A percentile compares a stretch with the other conserved stretches of the same genome.
phyloP scores from a whole-genome alignment of 140 eudicot species.

The Ambrosia hybrid region DNA sequence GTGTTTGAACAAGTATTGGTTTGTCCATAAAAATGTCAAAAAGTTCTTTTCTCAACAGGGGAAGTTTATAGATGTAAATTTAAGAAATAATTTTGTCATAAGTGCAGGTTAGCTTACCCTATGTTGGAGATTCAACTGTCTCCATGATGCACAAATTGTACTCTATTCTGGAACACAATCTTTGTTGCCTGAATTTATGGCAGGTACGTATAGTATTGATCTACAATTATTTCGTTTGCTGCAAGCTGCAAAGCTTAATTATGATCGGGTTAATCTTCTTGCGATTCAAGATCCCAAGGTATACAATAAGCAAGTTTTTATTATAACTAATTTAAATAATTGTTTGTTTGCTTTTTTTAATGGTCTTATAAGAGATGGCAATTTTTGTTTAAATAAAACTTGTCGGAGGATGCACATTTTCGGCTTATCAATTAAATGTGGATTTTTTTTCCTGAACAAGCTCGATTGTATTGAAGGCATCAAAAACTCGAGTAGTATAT shows the following conservation, averaged over 20 bases:
- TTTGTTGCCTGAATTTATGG: too few species aligned
- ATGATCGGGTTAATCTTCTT: conserved; percentile 97
- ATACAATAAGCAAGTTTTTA: conserved; percentile 18
- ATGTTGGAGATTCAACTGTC: too few species aligned
- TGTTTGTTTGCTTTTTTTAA: neutral
- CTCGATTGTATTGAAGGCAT: conserved; percentile 93
- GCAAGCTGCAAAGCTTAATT: too few species aligned
- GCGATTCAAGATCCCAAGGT: conserved; percentile 99
- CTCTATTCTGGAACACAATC: too few species aligned
- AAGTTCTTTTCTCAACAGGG: too few species aligned
- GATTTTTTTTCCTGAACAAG: conserved; percentile 98
- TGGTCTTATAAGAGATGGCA: conserved; percentile 92
- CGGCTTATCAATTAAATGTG: conserved; percentile 92
- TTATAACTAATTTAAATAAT: neutral
- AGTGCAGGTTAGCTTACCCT: too few species aligned
- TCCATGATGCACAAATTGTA: too few species aligned
- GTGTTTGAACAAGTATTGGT: too few species aligned
- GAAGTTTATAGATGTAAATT: too few species aligned
- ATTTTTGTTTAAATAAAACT: conserved; percentile 91
- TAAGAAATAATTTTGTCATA: too few species aligned
- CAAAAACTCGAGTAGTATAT: conserved; percentile 96
- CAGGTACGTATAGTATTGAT: conserved; percentile 49
- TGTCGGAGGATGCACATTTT: conserved; percentile 95
- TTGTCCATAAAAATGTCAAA: too few species aligned
- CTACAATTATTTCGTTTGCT: too few species aligned